Percentiles rank a stretch among this genome's conserved stretches.
phyloP scores from a whole-genome alignment of 805 yeast genomes.

The Yueomyces sinensis region DNA sequence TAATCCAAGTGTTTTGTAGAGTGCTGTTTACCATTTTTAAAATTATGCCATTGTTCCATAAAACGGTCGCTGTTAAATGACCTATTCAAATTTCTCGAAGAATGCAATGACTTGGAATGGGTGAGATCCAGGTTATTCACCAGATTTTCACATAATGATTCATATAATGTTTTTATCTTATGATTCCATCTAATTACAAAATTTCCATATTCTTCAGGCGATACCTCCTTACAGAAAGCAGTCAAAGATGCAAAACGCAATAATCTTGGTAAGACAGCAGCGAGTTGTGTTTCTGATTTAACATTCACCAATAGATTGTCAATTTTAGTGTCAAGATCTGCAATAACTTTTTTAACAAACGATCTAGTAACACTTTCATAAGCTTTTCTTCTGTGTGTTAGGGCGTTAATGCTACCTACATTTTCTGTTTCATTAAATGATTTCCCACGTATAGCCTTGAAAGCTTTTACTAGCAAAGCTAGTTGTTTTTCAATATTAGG shows the following conservation, averaged over 20 bases:
- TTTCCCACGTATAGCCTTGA: conserved; percentile 43
- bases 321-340: conserved; percentile 32
- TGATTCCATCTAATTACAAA: conserved; percentile 31
- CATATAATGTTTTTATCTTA: conserved; percentile 24
- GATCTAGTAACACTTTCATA: conserved; percentile 43
- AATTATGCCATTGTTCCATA: conserved; percentile 10
- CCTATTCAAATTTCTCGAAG: background rate
- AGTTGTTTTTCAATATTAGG: conserved; percentile 44
- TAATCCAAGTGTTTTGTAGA: conserved; percentile 2
- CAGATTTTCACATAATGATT: conserved; percentile 11
- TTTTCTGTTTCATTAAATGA: conserved; percentile 24
- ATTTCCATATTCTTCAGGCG: conserved; percentile 32
- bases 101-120: background rate
- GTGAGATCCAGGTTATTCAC: background rate
- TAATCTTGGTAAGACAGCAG: conserved; percentile 26
- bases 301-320: conserved; percentile 24
- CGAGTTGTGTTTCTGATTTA: conserved; percentile 12
- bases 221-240: conserved; percentile 46
- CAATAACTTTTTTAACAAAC: conserved; percentile 35
- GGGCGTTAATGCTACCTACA: conserved; percentile 52
- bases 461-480: conserved; percentile 45
- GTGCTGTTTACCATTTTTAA: conserved; percentile 3
- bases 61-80: conserved; percentile 5
- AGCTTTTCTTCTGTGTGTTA: conserved; percentile 46
- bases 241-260: conserved; percentile 36